Conservation (phyloP, 139 green algal species). For the Coelastrella sp. region DNA sequence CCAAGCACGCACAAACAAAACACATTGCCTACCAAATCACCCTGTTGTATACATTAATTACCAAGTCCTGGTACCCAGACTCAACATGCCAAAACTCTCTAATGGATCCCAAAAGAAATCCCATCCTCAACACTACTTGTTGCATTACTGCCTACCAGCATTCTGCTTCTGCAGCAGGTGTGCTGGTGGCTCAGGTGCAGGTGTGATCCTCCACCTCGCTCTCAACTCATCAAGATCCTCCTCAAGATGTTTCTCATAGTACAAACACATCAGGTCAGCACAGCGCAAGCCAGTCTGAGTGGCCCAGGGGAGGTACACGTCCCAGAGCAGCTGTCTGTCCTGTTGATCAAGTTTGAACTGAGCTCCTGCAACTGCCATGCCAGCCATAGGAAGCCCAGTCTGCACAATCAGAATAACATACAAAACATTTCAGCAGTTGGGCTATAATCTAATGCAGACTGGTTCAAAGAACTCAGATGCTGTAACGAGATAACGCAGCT, state of each 20-base stretch:
- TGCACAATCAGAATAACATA: slow-evolving; percentile 55
- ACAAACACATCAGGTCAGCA: slow-evolving; percentile 88
- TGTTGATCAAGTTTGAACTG: slow-evolving; percentile 73
- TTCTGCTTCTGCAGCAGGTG: slow-evolving; percentile 45
- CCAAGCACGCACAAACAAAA: no score
- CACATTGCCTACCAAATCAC: no score
- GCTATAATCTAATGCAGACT: no score
- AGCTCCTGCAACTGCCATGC: slow-evolving; percentile 82
- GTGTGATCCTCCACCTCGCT: slow-evolving; percentile 71
- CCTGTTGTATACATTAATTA: no score
- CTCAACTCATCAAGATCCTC: slow-evolving; percentile 75
- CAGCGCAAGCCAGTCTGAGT: slow-evolving; percentile 78
- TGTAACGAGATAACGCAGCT: no score
- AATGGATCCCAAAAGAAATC: no score
- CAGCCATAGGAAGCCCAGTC: slow-evolving; percentile 96
- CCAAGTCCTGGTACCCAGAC: no score
- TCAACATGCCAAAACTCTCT: no score
- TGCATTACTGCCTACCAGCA: background rate
- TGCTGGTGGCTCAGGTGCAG: slow-evolving; percentile 62
- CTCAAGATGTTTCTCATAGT: slow-evolving; percentile 91
- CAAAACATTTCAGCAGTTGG: background rate
- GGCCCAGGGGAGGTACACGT: slow-evolving; percentile 89
- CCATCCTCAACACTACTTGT: no score
- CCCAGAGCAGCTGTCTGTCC: slow-evolving; percentile 72
- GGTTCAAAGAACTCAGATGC: no score